Evolutionary conservation across 495 filamentous ascomycete genomes (phyloP).

Genomic region (Aspergillus coremiiformis): DNA sequence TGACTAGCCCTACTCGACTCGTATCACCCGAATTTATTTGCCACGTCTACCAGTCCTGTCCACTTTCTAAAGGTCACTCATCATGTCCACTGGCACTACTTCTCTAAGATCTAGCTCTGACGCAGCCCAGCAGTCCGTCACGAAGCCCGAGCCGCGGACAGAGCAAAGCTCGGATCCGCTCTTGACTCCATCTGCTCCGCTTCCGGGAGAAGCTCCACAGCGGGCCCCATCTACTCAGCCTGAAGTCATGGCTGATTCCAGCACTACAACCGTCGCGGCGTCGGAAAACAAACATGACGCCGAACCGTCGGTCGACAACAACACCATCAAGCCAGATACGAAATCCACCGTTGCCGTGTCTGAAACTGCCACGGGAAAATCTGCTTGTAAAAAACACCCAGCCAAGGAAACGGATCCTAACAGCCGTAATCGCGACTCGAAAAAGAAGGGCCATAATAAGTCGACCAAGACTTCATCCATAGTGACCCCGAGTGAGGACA

Average conservation of each 20-base stretch:
- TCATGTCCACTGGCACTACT: conserved; percentile 6
- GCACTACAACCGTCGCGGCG: conserved; percentile 8
- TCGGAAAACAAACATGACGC: conserved; percentile 25
- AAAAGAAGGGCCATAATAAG: conserved; percentile 27
- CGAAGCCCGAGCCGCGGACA: conserved; percentile 4
- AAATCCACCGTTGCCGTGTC: conserved; percentile 16
- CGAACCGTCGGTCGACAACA: conserved; percentile 21
- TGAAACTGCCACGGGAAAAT: conserved; percentile 22
- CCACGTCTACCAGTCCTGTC: neutral
- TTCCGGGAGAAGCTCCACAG: conserved; percentile 17
- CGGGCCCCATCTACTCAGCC: conserved; percentile 10
- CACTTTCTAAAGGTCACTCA: neutral
- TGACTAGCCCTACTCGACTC: neutral
- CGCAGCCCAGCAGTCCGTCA: conserved; percentile 1
- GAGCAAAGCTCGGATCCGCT: conserved; percentile 10
- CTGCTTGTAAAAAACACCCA: conserved; percentile 34
- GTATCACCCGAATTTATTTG: neutral
- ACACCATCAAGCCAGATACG: conserved; percentile 23
- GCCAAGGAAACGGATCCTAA: conserved; percentile 21
- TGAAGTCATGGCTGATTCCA: conserved; percentile 25
- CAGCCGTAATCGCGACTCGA: conserved; percentile 16
- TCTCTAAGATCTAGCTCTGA: neutral
- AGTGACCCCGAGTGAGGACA: conserved; percentile 19
- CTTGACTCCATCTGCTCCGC: conserved; percentile 9
- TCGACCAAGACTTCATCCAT: conserved; percentile 22